Percentiles rank a stretch among this genome's conserved stretches.
phyloP scores from a whole-genome alignment of 2,329 filamentous ascomycete species.

The Apiospora rasikravindrae region DNA sequence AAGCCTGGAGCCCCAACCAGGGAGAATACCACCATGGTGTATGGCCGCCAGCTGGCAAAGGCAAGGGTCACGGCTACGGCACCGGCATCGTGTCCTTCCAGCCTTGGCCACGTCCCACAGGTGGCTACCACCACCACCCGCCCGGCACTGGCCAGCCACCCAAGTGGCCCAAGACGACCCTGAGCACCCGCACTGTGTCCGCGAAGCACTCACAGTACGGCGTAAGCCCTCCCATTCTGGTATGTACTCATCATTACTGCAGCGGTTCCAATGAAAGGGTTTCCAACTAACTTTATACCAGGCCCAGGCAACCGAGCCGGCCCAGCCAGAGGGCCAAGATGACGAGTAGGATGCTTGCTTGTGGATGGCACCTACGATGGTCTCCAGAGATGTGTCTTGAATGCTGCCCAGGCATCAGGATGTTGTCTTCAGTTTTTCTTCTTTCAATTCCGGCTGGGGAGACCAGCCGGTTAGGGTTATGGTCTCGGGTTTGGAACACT shows the following conservation, averaged over 20 bases:
- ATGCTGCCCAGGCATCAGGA: background rate
- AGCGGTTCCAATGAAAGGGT: no score
- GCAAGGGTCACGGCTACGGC: background rate
- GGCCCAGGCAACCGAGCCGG: background rate
- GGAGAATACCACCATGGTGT: background rate
- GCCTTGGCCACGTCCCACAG: background rate
- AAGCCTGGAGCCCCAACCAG: background rate
- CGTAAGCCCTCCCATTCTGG: background rate
- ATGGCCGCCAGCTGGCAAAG: background rate
- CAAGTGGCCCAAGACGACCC: background rate
- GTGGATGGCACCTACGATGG: no score
- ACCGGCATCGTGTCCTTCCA: background rate
- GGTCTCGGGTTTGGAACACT: background rate
- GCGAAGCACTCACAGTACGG: background rate
- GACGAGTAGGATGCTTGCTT: background rate
- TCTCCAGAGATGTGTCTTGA: background rate
- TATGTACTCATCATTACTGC: background rate
- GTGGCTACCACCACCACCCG: background rate
- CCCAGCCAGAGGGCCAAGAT: background rate
- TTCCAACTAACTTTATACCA: background rate
- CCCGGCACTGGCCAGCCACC: background rate
- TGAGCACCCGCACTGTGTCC: constrained; percentile 1
- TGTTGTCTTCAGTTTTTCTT: background rate
- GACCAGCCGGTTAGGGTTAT: background rate
- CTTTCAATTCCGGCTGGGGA: background rate